phyloP scores from a whole-genome alignment of 495 filamentous ascomycete species.

The Letharia lupina region DNA sequence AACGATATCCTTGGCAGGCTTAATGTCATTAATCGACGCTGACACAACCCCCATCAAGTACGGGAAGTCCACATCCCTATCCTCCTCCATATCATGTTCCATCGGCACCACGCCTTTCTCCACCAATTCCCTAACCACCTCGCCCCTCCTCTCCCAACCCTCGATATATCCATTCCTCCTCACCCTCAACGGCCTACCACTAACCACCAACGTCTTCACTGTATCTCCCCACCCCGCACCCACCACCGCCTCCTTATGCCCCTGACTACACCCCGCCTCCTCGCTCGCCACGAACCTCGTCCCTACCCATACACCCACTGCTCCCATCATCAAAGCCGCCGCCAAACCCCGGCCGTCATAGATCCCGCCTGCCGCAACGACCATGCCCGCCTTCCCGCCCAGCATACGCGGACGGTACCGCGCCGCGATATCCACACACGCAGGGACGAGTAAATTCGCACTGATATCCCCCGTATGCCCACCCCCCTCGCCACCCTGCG shows the following conservation, averaged over 20 bases:
- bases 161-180: conserved; percentile 72
- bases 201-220: conserved; percentile 65
- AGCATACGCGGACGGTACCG: conserved; percentile 47
- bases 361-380: conserved; percentile 71
- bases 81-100: conserved; percentile 67
- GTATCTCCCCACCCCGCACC: conserved; percentile 66
- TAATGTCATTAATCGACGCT: conserved; percentile 60
- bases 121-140: conserved; percentile 63
- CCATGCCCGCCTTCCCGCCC: conserved; percentile 48
- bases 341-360: conserved; percentile 64
- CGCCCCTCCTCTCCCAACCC: conserved; percentile 66
- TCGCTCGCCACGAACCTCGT: conserved; percentile 73
- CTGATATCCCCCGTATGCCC: conserved; percentile 75
- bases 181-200: conserved; percentile 70
- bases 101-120: conserved; percentile 68
- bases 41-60: conserved; percentile 94
- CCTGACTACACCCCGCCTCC: conserved; percentile 67
- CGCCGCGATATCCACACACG: conserved; percentile 64
- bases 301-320: conserved; percentile 71
- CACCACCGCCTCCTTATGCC: conserved; percentile 79
- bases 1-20: conserved; percentile 75
- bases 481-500: conserved; percentile 73
- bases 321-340: conserved; percentile 63
- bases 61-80: conserved; percentile 62
- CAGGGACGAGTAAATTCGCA: conserved; percentile 62